Base-by-base conservation (phyloP, 169 alveolate species). In the Plasmodium inui region DNA sequence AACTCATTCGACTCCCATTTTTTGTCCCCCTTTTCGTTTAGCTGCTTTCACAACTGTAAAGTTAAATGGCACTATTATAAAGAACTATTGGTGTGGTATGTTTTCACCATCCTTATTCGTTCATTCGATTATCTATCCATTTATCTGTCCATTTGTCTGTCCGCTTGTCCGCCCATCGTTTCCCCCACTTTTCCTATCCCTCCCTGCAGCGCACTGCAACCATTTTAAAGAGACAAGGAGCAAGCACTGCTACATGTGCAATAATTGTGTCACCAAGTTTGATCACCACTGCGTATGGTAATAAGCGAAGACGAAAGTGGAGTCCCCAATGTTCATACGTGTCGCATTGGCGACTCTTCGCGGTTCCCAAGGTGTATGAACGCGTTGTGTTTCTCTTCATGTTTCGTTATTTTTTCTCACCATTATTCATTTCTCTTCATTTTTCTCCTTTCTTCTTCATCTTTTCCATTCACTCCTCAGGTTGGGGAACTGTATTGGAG, bases 261-360 rank as follows among this genome's bases (percentile, higher is more conserved):
- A 97, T 37, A 92, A 95, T 70, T 99, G 99, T 82, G 98, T 99
- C 17, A 96, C 95, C 17, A 95, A 98, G 57, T 98, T 97, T 95
- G 99, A 99, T 92, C 99, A 99, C 93, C 99, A 99, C 92, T 99
- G 99, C 80, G 99, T 99, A n/a, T 98, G 96, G 97, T 96, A 94
- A 30, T 70, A 74, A 44, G 8, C n/a, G 67, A 55, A 17, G 72
- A 53, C 57, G 46, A 14, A 22, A 34, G 61, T n/a, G 46, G 44
- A 12, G 37, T 10, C 28, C 32, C 26, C 32, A 53, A 19, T 44
- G 34, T 17, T 12, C 61, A 46, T 73, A 53, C 61, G 7, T 85
- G 14, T 53, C 41, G 30, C 76, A 67, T 28, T 67, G 30, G 76
- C 1, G 76, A 8, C 12, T 67, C 14, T 70, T 37, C n/a, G 28